Conservation (phyloP, 225 moss, liverwort and hornwort genomes). For the Takakia lepidozioides region DNA sequence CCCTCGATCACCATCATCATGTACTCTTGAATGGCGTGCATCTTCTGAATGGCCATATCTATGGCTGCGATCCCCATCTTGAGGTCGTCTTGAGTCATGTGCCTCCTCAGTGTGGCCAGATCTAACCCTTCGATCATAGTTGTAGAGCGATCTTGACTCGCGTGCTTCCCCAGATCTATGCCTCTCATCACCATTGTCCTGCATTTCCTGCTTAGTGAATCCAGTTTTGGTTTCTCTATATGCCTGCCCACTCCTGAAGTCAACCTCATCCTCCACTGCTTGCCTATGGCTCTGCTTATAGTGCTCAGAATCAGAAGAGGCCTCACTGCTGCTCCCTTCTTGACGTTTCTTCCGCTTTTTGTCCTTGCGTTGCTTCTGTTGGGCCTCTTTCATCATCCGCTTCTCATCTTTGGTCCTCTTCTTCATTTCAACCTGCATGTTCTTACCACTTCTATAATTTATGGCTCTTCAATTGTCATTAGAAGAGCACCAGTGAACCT, state of each 20-base stretch:
- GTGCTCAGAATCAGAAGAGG: conserved; percentile 32
- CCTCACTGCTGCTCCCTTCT: conserved; percentile 27
- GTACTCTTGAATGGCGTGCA: neutral
- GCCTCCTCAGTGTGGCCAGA: conserved; percentile 2
- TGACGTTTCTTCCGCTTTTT: conserved; percentile 36
- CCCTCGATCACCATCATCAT: neutral
- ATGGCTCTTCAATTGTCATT: too few relatives aligned
- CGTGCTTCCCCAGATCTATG: neutral
- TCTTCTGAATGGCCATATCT: conserved; percentile 1
- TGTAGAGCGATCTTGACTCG: neutral
- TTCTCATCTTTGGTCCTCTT: conserved; percentile 53
- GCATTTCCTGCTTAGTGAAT: conserved; percentile 6
- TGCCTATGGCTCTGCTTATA: conserved; percentile 14
- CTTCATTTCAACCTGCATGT: conserved; percentile 46
- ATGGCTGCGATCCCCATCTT: neutral
- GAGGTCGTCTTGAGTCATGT: neutral
- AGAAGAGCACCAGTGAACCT: too few relatives aligned
- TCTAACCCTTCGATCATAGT: conserved; percentile 5
- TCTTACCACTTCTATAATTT: too few relatives aligned
- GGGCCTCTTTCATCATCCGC: conserved; percentile 38
- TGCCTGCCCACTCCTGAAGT: neutral
- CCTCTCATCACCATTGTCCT: neutral
- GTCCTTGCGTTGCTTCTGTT: conserved; percentile 39
- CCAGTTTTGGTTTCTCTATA: conserved; percentile 2
- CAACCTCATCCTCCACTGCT: conserved; percentile 6